Evolutionary conservation across 495 filamentous ascomycete species (phyloP).

Genomic region (Tirmania nivea): DNA sequence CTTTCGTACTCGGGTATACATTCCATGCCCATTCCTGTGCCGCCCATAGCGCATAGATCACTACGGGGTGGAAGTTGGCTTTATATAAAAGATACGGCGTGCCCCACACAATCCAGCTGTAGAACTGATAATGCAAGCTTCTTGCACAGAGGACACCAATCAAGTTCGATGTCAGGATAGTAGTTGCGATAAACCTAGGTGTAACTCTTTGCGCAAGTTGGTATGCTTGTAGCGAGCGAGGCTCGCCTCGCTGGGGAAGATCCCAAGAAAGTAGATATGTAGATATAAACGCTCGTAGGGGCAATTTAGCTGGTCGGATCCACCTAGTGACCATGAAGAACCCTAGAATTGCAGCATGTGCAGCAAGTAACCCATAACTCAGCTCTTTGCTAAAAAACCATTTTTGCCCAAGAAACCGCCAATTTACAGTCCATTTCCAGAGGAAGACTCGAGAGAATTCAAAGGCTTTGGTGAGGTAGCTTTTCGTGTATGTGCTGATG

Average conservation of each 20-base stretch:
- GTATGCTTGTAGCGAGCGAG: slow-evolving; percentile 29
- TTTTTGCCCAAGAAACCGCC: slow-evolving; percentile 75
- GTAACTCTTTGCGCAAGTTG: slow-evolving; percentile 38
- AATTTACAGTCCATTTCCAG: slow-evolving; percentile 98
- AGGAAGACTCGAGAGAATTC: slow-evolving; percentile 75
- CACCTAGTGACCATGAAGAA: slow-evolving; percentile 34
- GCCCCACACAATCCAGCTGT: slow-evolving; percentile 76
- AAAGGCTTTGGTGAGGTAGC: slow-evolving; percentile 64
- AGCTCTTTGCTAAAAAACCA: slow-evolving; percentile 58
- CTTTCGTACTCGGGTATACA: slow-evolving; percentile 69
- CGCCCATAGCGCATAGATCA: slow-evolving; percentile 54
- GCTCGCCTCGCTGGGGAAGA: slow-evolving; percentile 11
- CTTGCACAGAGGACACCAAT: slow-evolving; percentile 81
- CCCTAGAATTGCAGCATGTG: slow-evolving; percentile 44
- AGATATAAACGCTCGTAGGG: slow-evolving; percentile 25
- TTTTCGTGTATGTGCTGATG: slow-evolving; percentile 37
- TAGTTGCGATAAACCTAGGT: slow-evolving; percentile 52
- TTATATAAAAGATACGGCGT: slow-evolving; percentile 83
- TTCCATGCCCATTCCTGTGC: slow-evolving; percentile 96
- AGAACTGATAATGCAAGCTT: slow-evolving; percentile 93
- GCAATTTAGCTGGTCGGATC: slow-evolving; percentile 27
- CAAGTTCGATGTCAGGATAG: slow-evolving; percentile 54
- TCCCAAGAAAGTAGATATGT: not conserved
- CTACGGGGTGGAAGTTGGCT: slow-evolving; percentile 46
- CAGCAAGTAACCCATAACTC: slow-evolving; percentile 39